These are phyloP conservation scores for Castanopsis chinensis DNA, from an alignment of 306 rosid genomes.

Conservation along the genomic window DNA sequence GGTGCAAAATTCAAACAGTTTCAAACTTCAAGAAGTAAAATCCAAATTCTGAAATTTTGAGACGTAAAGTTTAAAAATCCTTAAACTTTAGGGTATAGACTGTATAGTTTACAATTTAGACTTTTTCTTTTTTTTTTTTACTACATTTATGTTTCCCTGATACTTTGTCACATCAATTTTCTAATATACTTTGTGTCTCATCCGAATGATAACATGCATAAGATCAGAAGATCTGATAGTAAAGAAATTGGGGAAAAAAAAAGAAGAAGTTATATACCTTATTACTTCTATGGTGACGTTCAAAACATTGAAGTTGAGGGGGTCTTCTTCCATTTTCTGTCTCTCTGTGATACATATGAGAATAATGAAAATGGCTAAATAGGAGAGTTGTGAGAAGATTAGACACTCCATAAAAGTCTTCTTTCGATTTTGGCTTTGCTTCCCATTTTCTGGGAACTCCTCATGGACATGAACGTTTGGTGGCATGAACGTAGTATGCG, in stretches of 20 bases:
- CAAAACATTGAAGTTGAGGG: slow-evolving; percentile 63
- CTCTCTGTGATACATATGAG: slow-evolving; percentile 66
- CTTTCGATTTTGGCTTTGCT: background rate
- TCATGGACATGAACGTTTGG: slow-evolving; percentile 4
- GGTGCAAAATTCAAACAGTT: no score
- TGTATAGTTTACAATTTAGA: no score
- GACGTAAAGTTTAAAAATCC: no score
- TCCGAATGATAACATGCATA: no score
- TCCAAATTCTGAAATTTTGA: no score
- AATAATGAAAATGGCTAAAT: slow-evolving; percentile 52
- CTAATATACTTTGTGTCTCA: no score
- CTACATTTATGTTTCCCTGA: no score
- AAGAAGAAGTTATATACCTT: slow-evolving; percentile 30
- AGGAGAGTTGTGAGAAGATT: slow-evolving; percentile 59
- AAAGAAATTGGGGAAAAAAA: background rate
- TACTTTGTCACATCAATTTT: no score
- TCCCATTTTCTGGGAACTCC: background rate
- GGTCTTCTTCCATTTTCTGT: slow-evolving; percentile 56
- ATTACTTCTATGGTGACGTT: slow-evolving; percentile 60
- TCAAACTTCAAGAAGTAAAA: no score
- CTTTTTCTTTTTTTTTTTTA: no score
- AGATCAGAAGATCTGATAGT: no score
- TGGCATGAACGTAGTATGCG: slow-evolving; percentile 50
- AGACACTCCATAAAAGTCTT: slow-evolving; percentile 30
- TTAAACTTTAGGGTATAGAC: no score